Evolutionary conservation across 2,329 filamentous ascomycete species (phyloP).

Genomic region (Verticillium tricorpus): DNA sequence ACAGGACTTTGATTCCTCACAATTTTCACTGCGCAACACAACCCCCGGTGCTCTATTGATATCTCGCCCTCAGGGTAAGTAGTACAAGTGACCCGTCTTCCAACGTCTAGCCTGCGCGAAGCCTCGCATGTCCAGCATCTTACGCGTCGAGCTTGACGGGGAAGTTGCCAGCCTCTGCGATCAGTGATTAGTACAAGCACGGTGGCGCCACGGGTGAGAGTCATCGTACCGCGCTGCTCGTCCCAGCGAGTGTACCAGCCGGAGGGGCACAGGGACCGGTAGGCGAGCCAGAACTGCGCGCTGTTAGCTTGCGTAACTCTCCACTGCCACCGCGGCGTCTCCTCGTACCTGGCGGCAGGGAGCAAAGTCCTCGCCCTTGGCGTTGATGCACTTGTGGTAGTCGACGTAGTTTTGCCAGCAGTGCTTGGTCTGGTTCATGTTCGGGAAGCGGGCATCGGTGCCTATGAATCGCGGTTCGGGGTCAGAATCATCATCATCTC

Average conservation of each 20-base stretch:
- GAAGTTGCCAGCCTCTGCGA: slow-evolving; percentile 64
- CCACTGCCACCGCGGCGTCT: background rate
- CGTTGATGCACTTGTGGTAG: slow-evolving; percentile 99
- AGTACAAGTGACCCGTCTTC: slow-evolving; percentile 27
- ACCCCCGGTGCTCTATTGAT: slow-evolving; percentile 11
- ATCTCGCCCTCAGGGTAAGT: slow-evolving; percentile 20
- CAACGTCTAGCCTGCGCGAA: slow-evolving; percentile 9
- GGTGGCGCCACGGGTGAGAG: background rate
- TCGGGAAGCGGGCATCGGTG: slow-evolving; percentile 98
- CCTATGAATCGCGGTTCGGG: slow-evolving; percentile 48
- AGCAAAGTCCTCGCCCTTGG: slow-evolving; percentile 97
- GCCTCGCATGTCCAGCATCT: slow-evolving; percentile 14
- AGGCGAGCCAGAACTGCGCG: slow-evolving; percentile 86
- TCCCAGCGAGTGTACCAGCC: slow-evolving; percentile 95
- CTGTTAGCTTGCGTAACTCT: slow-evolving; percentile 16
- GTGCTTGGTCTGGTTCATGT: slow-evolving; percentile 98
- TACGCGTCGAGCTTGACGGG: slow-evolving; percentile 61
- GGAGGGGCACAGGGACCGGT: slow-evolving; percentile 95
- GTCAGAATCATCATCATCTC: slow-evolving; percentile 4
- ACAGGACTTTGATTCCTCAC: background rate
- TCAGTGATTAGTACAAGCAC: slow-evolving; percentile 7
- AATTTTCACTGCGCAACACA: background rate
- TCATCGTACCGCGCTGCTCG: slow-evolving; percentile 79
- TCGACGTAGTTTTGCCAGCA: slow-evolving; percentile 99
- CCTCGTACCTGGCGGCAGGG: slow-evolving; percentile 85